A percentile compares a stretch with the other conserved stretches of the same genome.
phyloP scores from a whole-genome alignment of 1,284 basidiomycete species.

The Cystobasidium sp. region DNA sequence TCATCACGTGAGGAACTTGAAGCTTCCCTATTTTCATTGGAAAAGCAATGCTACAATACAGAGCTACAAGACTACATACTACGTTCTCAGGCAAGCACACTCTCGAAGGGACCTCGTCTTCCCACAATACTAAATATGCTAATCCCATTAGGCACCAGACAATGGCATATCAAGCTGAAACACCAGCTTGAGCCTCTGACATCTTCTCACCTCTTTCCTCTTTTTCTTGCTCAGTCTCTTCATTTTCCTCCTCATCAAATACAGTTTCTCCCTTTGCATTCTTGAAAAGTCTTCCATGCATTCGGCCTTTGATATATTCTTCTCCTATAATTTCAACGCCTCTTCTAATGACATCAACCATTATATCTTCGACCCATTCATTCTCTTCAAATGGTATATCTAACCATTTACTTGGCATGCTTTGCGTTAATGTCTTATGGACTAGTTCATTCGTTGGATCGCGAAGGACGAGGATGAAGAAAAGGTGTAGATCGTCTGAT shows the following conservation, averaged over 20 bases:
- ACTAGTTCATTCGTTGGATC: conserved; percentile 79
- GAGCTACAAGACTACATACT: conserved; percentile 16
- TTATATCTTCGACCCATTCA: conserved; percentile 92
- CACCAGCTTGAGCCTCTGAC: conserved; percentile 11
- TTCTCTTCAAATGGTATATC: conserved; percentile 80
- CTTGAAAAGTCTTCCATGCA: conserved; percentile 40
- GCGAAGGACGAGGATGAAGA: conserved; percentile 79
- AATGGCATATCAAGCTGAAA: neutral
- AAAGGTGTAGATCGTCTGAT: conserved; percentile 65
- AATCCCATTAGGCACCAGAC: no score
- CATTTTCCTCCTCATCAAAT: conserved; percentile 16
- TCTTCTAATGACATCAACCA: conserved; percentile 80
- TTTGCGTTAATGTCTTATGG: conserved; percentile 77
- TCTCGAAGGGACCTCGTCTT: neutral
- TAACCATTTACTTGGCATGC: conserved; percentile 78
- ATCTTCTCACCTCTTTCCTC: conserved; percentile 19
- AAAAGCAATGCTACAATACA: conserved; percentile 1
- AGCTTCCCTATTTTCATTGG: no score
- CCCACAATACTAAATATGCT: no score
- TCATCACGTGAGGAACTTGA: no score
- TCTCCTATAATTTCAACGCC: conserved; percentile 67
- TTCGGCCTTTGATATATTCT: conserved; percentile 44
- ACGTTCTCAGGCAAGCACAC: neutral
- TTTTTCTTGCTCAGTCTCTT: conserved; percentile 11
- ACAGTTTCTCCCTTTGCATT: conserved; percentile 32